Base-by-base conservation (phyloP, 208 protist species). In the Angomonas ambiguus region DNA sequence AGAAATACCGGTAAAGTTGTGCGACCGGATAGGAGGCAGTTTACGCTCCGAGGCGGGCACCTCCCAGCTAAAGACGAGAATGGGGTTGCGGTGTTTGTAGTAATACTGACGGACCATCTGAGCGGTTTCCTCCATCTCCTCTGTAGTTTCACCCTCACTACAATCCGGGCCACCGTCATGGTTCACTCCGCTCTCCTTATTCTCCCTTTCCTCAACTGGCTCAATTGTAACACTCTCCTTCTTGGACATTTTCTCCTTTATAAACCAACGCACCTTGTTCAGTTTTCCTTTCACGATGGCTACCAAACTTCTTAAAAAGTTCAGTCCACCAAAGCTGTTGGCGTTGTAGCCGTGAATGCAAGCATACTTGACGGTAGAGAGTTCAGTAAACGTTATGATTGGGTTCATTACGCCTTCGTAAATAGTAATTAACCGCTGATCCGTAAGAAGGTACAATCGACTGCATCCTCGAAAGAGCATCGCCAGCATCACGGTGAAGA, bases 11-110 rank as follows among this genome's bases (percentile, higher is more conserved):
- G 75, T 57, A 35, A 88, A 88, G 45, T 69, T 83, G 41, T 88
- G 75, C 24, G 69, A 80, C 34, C 76, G 76, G 58, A 82, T 85
- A 2, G 65, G 72, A 13, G 79, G 82, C 63, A 88, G 62, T 70
- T 80, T 82, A 8, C 82, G 78, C 60, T 85, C 79, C 65, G 62
- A 71, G 24, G 78, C 64, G 30, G 79, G 82, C 0, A 85, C 61
- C 68, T 88, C 82, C 82, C 82, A 88, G 0, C 74, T 82, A 59
- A 88, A 85, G 18, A 67, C 76, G 3, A 85, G 34, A 8, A 75
- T 63, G 1, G 78, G 74, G 22, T 82, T 41, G 30, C 65, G 64
- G 28, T 62, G 53, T 28, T 59, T 59, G 53, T 59, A 34, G 53
- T 59, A 59, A 28, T 59, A 59, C 6, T 59, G 27, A 34, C 30